Percentiles rank a stretch among this genome's conserved stretches.
Conservation (phyloP, 306 rosid genomes). For the Inga leiocalycina region DNA sequence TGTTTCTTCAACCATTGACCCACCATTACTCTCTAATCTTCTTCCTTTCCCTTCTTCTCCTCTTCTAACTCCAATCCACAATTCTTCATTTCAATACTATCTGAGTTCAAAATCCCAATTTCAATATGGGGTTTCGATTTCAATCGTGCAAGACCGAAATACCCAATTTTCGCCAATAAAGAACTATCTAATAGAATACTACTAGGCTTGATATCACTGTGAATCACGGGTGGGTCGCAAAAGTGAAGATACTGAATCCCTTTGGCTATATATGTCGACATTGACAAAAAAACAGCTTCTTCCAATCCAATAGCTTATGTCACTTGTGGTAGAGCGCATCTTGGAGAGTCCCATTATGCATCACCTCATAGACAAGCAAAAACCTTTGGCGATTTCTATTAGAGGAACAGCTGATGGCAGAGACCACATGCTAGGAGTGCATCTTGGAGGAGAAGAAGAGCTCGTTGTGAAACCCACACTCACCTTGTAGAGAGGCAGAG, state of each 20-base stretch:
- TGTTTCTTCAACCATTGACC: background rate
- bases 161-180: conserved; percentile 71
- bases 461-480: too few relatives aligned
- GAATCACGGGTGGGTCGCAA: conserved; percentile 70
- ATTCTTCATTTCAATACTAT: conserved; percentile 26
- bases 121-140: conserved; percentile 40
- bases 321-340: conserved; percentile 75
- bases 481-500: too few relatives aligned
- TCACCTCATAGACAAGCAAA: conserved; percentile 73
- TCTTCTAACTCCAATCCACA: background rate
- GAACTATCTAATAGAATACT: conserved; percentile 70
- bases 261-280: conserved; percentile 54
- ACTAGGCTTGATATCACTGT: conserved; percentile 17
- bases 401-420: conserved; percentile 44
- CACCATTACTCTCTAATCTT: background rate
- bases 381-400: conserved; percentile 74
- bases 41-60: too few relatives aligned
- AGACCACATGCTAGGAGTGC: too few relatives aligned
- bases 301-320: conserved; percentile 69
- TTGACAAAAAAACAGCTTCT: conserved; percentile 51
- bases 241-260: conserved; percentile 77
- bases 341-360: conserved; percentile 85
- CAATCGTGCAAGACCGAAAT: conserved; percentile 80
- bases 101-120: conserved; percentile 15
- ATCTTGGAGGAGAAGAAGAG: too few relatives aligned